Base-by-base conservation (phyloP, 257 asterid species). In the Salvia splendens region DNA sequence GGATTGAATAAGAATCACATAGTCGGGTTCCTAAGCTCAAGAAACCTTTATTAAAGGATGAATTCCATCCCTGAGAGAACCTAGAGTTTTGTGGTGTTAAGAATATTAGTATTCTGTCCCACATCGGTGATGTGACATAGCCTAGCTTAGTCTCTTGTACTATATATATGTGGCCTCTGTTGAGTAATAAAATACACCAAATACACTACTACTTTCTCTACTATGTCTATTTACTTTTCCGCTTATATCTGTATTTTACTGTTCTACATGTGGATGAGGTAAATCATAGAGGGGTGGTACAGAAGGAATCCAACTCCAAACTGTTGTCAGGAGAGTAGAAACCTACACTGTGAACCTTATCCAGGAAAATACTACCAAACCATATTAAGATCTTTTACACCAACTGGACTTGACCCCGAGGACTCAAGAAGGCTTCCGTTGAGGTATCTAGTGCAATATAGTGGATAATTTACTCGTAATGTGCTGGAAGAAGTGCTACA, bases 1-100 rank as follows among this genome's bases (percentile, higher is more conserved):
- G 70, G 72, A 35, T 41, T 72, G 11, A 64, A 40, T 4, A 16
- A 24, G 3, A 33, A 63, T 43, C 42, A 52, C 63, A 62, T 61
- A 12, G 30, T 14, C 47, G 8, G 15, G 68, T 50, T 61, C 36
- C 68, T 24, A 33, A 58, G 33, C 66, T 14, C 73, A 30, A 67
- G 33, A 67, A 53, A 67, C 32, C 3, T 49, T 7, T 50, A 6
- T 6, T 2, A 50, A 16, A 50, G 30, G 32, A 15, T 49, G 4
- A 16, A 6, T 2, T 5, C 5, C 2, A 50, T 6, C 55, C 54
- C 55, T 1, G 17, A 8, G 8, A 5, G 5, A 4, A 0, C 55
- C 55, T 50, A 50, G 8, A 50, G 5, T 16, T 46, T 4, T n/a
- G n/a, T n/a, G n/a, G n/a, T n/a, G n/a, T n/a, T n/a, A n/a, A n/a